Evolutionary conservation across 345 rosid genomes (phyloP).

Genomic region (Trapa incisa): DNA sequence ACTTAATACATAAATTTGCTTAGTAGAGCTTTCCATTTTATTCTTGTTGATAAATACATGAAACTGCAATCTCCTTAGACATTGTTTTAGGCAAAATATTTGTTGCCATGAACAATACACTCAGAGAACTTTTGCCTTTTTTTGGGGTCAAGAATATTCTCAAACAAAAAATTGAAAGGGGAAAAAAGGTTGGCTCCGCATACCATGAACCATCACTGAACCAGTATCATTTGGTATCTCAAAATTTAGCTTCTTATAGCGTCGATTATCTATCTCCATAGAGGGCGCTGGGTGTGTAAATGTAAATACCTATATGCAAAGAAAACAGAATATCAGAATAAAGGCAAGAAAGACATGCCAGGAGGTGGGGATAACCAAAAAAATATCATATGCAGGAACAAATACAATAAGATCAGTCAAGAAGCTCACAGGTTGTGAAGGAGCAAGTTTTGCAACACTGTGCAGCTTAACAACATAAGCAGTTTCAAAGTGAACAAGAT

Average conservation of each 20-base stretch:
- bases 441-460: slow-evolving; percentile 74
- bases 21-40: background rate
- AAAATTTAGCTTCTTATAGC: slow-evolving; percentile 68
- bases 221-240: slow-evolving; percentile 61
- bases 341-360: background rate
- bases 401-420: slow-evolving; percentile 3
- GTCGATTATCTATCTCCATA: slow-evolving; percentile 50
- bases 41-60: background rate
- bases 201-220: slow-evolving; percentile 87
- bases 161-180: background rate
- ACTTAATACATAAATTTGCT: background rate
- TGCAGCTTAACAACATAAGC: slow-evolving; percentile 95
- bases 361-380: too few relatives aligned
- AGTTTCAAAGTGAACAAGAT: slow-evolving; percentile 83
- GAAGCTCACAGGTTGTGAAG: slow-evolving; percentile 63
- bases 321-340: slow-evolving; percentile 10
- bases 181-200: background rate
- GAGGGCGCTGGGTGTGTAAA: slow-evolving; percentile 73
- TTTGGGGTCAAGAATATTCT: background rate
- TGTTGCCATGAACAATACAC: background rate
- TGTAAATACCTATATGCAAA: slow-evolving; percentile 56
- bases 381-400: background rate
- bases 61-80: background rate
- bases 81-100: background rate
- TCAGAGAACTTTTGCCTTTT: background rate